phyloP scores from a whole-genome alignment of 139 green algal species.

The Raphidocelis subcapitata region DNA sequence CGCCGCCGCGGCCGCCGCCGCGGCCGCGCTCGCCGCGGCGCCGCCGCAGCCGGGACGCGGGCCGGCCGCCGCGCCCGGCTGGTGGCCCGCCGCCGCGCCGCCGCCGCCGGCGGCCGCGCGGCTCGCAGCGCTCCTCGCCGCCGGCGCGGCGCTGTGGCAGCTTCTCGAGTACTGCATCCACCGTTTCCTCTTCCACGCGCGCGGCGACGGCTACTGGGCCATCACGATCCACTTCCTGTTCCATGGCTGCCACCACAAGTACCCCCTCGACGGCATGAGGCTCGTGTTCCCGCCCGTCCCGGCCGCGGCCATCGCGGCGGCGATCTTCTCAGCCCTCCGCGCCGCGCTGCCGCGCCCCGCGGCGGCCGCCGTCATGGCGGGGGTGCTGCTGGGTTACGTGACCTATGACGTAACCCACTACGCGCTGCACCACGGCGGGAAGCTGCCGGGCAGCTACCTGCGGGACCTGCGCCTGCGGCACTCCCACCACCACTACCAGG shows the following conservation, averaged over 20 bases:
- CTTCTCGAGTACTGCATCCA: slow-evolving; percentile 91
- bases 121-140: slow-evolving; percentile 29
- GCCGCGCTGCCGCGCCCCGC: slow-evolving; percentile 19
- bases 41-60: background rate
- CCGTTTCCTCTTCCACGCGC: slow-evolving; percentile 87
- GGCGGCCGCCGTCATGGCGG: slow-evolving; percentile 58
- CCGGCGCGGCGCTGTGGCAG: slow-evolving; percentile 79
- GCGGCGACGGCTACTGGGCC: slow-evolving; percentile 41
- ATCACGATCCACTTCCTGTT: slow-evolving; percentile 93
- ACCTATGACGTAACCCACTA: slow-evolving; percentile 92
- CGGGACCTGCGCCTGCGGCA: slow-evolving; percentile 53
- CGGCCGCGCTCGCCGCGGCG: background rate
- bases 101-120: background rate
- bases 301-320: slow-evolving; percentile 42
- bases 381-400: slow-evolving; percentile 86
- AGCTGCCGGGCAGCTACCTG: slow-evolving; percentile 32
- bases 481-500: slow-evolving; percentile 80
- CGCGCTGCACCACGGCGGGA: slow-evolving; percentile 55
- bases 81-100: background rate
- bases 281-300: slow-evolving; percentile 93
- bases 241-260: slow-evolving; percentile 97
- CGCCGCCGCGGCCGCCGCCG: background rate
- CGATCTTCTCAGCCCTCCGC: slow-evolving; percentile 40
- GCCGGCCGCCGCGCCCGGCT: slow-evolving; percentile 4
- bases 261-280: slow-evolving; percentile 77